phyloP scores from a whole-genome alignment of 257 asterid genomes.

The Solanum bulbocastanum region DNA sequence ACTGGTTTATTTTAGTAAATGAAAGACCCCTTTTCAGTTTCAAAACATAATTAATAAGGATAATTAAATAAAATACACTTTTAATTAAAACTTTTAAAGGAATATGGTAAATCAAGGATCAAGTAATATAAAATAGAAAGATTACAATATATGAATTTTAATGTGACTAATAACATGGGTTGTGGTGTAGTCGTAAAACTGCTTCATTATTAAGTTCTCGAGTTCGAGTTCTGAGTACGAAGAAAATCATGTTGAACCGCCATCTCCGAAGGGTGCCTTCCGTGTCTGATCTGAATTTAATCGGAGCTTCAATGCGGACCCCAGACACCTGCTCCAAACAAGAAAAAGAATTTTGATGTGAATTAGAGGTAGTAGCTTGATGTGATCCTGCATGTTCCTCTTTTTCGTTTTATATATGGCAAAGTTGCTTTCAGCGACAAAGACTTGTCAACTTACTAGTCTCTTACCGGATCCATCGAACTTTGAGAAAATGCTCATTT shows the following conservation, averaged over 20 bases:
- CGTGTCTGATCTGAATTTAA: neutral
- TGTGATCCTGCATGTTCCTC: neutral
- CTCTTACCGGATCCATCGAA: neutral
- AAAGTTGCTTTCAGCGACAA: neutral
- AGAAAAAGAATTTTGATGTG: neutral
- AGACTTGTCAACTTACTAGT: neutral
- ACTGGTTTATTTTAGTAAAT: too few relatives aligned
- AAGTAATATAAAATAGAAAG: too few relatives aligned
- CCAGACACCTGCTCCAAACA: neutral
- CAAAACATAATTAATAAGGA: too few relatives aligned
- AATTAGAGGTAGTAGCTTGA: neutral
- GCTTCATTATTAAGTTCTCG: too few relatives aligned
- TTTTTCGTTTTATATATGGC: neutral
- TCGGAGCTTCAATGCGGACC: rapidly evolving
- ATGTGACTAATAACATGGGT: neutral
- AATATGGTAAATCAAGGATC: neutral
- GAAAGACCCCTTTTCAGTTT: neutral
- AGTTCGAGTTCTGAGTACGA: too few relatives aligned
- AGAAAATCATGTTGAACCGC: too few relatives aligned
- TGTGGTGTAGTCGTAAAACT: too few relatives aligned
- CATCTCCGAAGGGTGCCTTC: too few relatives aligned
- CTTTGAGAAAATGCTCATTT: too few relatives aligned
- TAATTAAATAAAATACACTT: too few relatives aligned
- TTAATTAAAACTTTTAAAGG: too few relatives aligned
- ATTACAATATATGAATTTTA: neutral